Evolutionary conservation across 805 yeast genomes (phyloP).

Genomic region (Monosporozyma solicola): DNA sequence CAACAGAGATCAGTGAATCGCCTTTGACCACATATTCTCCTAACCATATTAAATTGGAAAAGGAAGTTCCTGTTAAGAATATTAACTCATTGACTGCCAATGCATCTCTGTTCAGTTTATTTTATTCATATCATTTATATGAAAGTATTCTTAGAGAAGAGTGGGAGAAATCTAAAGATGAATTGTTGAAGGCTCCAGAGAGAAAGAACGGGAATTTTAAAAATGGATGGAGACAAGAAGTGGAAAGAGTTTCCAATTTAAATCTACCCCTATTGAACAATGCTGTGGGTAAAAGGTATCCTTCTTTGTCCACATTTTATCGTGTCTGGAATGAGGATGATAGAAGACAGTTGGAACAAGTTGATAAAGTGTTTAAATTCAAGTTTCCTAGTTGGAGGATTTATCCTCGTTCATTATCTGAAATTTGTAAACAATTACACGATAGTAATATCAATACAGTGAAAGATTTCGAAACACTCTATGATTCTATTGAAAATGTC

Average conservation of each 20-base stretch:
- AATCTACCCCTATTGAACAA: not conserved
- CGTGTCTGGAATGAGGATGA: constrained; percentile 19
- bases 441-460: constrained; percentile 15
- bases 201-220: not conserved
- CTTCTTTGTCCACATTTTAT: constrained; percentile 8
- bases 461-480: constrained; percentile 18
- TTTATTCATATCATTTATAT: constrained; percentile 22
- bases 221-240: constrained; percentile 12
- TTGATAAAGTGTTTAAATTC: constrained; percentile 16
- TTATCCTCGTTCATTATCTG: constrained; percentile 17
- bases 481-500: constrained; percentile 9
- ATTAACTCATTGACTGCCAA: constrained; percentile 8
- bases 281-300: not conserved
- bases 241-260: constrained; percentile 2
- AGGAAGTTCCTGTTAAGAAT: not conserved
- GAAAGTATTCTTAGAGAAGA: constrained; percentile 9
- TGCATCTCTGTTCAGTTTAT: constrained; percentile 22
- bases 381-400: constrained; percentile 21
- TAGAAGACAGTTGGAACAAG: constrained; percentile 6
- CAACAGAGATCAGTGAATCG: not conserved
- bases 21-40: not conserved
- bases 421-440: constrained; percentile 14
- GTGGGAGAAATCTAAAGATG: not conserved
- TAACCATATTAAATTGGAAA: not conserved
- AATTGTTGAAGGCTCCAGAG: not conserved